phyloP scores from a whole-genome alignment of 2,329 filamentous ascomycete species.

The Bipolaris gigantea region DNA sequence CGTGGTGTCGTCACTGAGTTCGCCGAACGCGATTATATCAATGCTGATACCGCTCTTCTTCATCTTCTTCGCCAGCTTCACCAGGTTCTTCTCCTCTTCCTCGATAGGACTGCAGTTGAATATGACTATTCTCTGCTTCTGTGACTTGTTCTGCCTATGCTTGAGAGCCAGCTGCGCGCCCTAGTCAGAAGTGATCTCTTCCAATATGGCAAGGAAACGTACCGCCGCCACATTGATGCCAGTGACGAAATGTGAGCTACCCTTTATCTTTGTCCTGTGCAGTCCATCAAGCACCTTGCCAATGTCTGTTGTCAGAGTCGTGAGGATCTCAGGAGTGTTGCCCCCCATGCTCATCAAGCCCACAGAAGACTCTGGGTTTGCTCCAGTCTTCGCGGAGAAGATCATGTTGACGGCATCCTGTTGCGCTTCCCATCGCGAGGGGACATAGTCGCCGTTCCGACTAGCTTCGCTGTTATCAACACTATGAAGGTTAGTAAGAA shows the following conservation, averaged over 20 bases:
- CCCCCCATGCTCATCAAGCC: conserved; percentile 99
- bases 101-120: conserved; percentile 92
- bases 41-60: conserved; percentile 96
- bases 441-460: conserved; percentile 90
- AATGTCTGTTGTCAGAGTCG: conserved; percentile 93
- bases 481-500: conserved; percentile 47
- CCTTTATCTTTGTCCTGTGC: conserved; percentile 82
- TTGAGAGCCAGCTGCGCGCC: conserved; percentile 80
- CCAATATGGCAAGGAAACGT: conserved; percentile 62
- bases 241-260: conserved; percentile 83
- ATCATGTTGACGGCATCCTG: conserved; percentile 92
- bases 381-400: conserved; percentile 92
- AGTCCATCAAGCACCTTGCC: conserved; percentile 91
- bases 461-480: conserved; percentile 99
- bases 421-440: conserved; percentile 95
- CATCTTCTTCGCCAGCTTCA: conserved; percentile 95
- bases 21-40: conserved; percentile 93
- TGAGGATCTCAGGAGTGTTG: conserved; percentile 94
- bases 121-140: conserved; percentile 94
- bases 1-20: conserved; percentile 84
- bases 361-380: conserved; percentile 95
- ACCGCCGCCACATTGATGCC: conserved; percentile 94
- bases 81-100: conserved; percentile 85
- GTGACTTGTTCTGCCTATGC: conserved; percentile 96
- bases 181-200: conserved; percentile 63